Conservation (phyloP, 176 grass and related monocot genomes). For the Triticum dicoccoides region DNA sequence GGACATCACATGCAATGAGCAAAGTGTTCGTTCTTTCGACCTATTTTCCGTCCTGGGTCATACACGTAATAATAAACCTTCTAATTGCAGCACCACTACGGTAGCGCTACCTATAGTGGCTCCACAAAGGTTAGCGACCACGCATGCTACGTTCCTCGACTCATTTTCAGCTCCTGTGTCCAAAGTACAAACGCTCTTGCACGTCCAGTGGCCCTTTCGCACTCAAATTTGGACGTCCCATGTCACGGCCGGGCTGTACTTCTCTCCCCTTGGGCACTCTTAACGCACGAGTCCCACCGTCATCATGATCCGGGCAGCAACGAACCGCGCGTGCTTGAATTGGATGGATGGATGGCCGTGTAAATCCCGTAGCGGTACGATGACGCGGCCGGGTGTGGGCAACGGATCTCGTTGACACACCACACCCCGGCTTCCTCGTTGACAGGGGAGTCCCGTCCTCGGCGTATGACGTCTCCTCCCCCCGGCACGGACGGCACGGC, state of each 20-base stretch:
- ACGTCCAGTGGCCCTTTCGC: too few relatives aligned
- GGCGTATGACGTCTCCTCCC: not conserved
- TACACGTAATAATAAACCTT: too few relatives aligned
- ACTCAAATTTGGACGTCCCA: too few relatives aligned
- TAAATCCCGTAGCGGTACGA: not conserved
- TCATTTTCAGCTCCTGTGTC: too few relatives aligned
- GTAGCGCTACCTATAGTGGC: too few relatives aligned
- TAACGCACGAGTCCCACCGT: not conserved
- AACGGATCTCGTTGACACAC: not conserved
- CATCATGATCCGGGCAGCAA: not conserved
- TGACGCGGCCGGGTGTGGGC: constrained; percentile 21
- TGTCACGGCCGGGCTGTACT: not conserved
- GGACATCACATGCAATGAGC: not conserved
- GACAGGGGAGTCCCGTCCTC: not conserved
- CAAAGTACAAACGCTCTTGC: too few relatives aligned
- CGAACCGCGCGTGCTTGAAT: not conserved
- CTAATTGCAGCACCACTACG: too few relatives aligned
- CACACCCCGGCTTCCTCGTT: not conserved
- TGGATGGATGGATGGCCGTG: not conserved
- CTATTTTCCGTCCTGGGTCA: too few relatives aligned
- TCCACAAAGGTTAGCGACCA: too few relatives aligned
- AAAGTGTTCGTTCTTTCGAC: too few relatives aligned
- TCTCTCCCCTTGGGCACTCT: not conserved
- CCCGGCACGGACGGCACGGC: not conserved
- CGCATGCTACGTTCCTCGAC: too few relatives aligned